These are phyloP conservation scores for Zhuliangozyma parablackwelliae DNA, from an alignment of 1,139 yeast genomes.

Conservation along the genomic window DNA sequence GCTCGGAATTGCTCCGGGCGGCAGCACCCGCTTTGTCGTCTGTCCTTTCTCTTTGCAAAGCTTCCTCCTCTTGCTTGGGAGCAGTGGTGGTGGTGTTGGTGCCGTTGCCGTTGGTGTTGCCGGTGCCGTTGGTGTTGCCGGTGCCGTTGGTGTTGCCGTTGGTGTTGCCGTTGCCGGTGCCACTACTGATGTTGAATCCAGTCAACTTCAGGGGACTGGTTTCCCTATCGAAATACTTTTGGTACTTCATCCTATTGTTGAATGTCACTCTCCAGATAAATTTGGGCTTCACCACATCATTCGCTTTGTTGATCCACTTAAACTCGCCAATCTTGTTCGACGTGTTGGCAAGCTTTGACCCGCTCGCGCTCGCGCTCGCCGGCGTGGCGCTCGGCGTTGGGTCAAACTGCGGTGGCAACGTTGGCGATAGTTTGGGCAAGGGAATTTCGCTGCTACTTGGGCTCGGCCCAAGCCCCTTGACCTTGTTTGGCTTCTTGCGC, in stretches of 20 bases:
- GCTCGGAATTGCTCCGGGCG: no score
- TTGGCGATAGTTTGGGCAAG: conserved; percentile 31
- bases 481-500: neutral
- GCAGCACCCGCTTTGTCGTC: no score
- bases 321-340: conserved; percentile 12
- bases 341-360: conserved; percentile 5
- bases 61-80: no score
- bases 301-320: conserved; percentile 31
- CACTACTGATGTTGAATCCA: conserved; percentile 22
- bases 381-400: neutral
- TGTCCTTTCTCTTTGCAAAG: no score
- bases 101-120: conserved; percentile 1
- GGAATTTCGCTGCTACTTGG: conserved; percentile 15
- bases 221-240: conserved; percentile 6
- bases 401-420: conserved; percentile 30
- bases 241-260: conserved; percentile 15
- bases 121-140: conserved; percentile 3
- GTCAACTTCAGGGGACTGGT: conserved; percentile 9
- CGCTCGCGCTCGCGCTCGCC: neutral
- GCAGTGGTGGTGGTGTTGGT: neutral
- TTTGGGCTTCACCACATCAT: conserved; percentile 21
- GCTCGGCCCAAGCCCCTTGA: neutral
- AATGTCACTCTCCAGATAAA: conserved; percentile 28
- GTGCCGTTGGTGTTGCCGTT: conserved; percentile 1
- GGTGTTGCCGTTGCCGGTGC: conserved; percentile 3